A percentile compares a stretch with the other conserved stretches of the same genome.
Evolutionary conservation across 2,329 filamentous ascomycete species (phyloP).

Genomic region (Xylaria sp.): DNA sequence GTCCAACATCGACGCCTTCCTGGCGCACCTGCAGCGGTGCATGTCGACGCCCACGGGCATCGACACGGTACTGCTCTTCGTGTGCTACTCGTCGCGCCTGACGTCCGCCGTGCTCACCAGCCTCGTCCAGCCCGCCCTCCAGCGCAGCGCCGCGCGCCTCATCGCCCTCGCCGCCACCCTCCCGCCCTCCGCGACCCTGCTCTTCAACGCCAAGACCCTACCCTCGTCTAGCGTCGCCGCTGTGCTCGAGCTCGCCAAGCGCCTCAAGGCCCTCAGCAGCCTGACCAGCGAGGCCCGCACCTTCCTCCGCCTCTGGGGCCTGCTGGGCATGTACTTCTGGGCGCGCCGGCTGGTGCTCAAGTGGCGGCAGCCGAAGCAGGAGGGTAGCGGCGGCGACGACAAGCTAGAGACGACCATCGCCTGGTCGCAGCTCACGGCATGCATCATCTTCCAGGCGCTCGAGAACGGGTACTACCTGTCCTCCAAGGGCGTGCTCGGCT

Average conservation of each 20-base stretch:
- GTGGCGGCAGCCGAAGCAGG: slow-evolving; percentile 49
- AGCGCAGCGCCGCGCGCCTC: slow-evolving; percentile 62
- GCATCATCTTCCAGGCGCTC: slow-evolving; percentile 77
- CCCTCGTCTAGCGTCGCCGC: slow-evolving; percentile 55
- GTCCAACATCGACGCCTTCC: slow-evolving; percentile 62
- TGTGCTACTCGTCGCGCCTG: slow-evolving; percentile 74
- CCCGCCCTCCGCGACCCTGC: slow-evolving; percentile 61
- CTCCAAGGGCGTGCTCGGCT: slow-evolving; percentile 74
- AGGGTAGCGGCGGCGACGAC: slow-evolving; percentile 45
- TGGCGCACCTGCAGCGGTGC: slow-evolving; percentile 69
- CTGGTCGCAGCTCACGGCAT: slow-evolving; percentile 74
- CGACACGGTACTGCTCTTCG: slow-evolving; percentile 74
- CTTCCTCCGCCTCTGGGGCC: slow-evolving; percentile 79
- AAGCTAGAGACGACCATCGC: slow-evolving; percentile 64
- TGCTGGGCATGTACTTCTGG: slow-evolving; percentile 79
- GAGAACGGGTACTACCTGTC: slow-evolving; percentile 88
- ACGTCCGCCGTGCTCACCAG: slow-evolving; percentile 62
- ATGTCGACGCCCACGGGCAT: slow-evolving; percentile 75
- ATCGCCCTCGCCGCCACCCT: slow-evolving; percentile 64
- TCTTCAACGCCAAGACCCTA: slow-evolving; percentile 54
- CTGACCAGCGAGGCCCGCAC: slow-evolving; percentile 78
- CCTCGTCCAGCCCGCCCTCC: slow-evolving; percentile 68
- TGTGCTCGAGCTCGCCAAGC: slow-evolving; percentile 61
- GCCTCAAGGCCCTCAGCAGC: slow-evolving; percentile 70
- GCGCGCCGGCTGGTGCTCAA: slow-evolving; percentile 61